phyloP scores from a whole-genome alignment of 1,139 yeast species.

The Taiozyma sp. region DNA sequence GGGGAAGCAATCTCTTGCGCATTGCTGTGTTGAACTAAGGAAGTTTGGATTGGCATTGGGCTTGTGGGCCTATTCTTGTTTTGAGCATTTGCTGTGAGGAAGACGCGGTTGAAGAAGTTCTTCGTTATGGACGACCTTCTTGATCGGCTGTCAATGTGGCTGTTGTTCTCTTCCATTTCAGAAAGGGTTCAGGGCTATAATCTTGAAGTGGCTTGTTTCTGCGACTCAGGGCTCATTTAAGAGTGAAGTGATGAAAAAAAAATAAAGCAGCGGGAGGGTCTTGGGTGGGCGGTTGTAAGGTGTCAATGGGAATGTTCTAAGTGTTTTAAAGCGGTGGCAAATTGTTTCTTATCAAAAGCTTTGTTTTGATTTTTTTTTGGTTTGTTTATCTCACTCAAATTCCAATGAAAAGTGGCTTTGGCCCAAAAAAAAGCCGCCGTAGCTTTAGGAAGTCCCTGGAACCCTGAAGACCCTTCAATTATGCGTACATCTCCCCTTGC shows the following conservation, averaged over 20 bases:
- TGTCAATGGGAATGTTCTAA: too few relatives aligned
- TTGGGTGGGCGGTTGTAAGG: too few relatives aligned
- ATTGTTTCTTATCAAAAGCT: background rate
- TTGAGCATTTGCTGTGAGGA: background rate
- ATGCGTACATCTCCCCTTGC: too few relatives aligned
- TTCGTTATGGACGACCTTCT: background rate
- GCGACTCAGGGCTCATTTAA: background rate
- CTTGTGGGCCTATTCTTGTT: background rate
- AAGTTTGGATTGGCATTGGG: background rate
- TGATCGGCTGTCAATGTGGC: background rate
- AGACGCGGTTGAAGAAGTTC: background rate
- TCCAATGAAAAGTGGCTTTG: too few relatives aligned
- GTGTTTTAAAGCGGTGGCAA: background rate
- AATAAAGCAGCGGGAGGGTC: too few relatives aligned
- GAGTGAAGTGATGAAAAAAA: background rate
- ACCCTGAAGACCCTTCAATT: too few relatives aligned
- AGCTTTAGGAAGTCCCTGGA: too few relatives aligned
- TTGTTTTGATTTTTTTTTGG: background rate
- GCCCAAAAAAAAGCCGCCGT: too few relatives aligned
- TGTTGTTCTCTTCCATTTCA: background rate
- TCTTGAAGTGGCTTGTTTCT: background rate
- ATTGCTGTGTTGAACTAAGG: background rate
- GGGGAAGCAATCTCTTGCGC: conserved; percentile 6
- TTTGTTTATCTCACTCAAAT: too few relatives aligned
- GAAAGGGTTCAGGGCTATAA: background rate